Conservation (phyloP, 352 stramenopile species). For the Globisporangium iwayamae region DNA sequence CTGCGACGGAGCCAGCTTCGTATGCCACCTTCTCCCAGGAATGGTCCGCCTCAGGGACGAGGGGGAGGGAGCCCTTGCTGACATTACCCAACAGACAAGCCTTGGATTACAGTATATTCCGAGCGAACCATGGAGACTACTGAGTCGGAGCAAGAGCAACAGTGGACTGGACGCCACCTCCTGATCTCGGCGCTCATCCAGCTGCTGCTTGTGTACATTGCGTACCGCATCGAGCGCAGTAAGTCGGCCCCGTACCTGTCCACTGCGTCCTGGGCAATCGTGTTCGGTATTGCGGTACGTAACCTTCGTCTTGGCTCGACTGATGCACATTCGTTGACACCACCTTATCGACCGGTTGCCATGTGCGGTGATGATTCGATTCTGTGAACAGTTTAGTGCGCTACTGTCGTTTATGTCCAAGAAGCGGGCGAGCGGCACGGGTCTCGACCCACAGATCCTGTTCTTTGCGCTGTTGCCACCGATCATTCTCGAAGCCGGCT, state of each 20-base stretch:
- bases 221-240: constrained; percentile 46
- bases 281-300: constrained; percentile 42
- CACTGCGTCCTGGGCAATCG: constrained; percentile 50
- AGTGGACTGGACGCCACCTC: constrained; percentile 40
- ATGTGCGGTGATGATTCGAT: not conserved
- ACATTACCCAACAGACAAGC: too few relatives aligned
- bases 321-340: not conserved
- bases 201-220: constrained; percentile 47
- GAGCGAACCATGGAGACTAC: not conserved
- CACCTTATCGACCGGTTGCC: not conserved
- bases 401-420: constrained; percentile 28
- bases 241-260: constrained; percentile 36
- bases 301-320: not conserved
- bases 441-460: constrained; percentile 44
- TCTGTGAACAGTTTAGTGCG: constrained; percentile 20
- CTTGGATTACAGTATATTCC: too few relatives aligned
- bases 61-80: not conserved
- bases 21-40: too few relatives aligned
- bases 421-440: constrained; percentile 23
- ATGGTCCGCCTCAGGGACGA: not conserved
- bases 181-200: constrained; percentile 42
- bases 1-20: not conserved
- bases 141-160: constrained; percentile 14
- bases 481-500: constrained; percentile 64
- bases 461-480: constrained; percentile 59